Evolutionary conservation across 441 rosid species (phyloP).

Genomic region (Corymbia citriodora): DNA sequence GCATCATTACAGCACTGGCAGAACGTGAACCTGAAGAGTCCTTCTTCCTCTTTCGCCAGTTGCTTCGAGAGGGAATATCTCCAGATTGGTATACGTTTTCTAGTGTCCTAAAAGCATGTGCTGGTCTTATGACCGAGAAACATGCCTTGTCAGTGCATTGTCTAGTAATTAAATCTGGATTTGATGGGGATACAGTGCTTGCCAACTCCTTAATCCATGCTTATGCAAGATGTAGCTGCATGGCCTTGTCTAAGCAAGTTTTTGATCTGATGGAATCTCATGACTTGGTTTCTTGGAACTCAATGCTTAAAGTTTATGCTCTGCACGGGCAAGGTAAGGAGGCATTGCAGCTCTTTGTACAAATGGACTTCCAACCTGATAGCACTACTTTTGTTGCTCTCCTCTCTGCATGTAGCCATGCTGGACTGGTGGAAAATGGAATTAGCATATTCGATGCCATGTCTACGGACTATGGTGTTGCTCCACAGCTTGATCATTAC

Average conservation of each 20-base stretch:
- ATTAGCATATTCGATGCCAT: constrained; percentile 44
- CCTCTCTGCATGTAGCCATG: constrained; percentile 81
- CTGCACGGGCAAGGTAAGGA: constrained; percentile 67
- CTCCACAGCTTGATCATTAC: constrained; percentile 66
- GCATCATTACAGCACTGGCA: constrained; percentile 62
- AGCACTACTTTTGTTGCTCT: constrained; percentile 65
- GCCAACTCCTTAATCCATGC: constrained; percentile 72
- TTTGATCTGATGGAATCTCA: constrained; percentile 43
- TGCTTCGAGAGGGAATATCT: constrained; percentile 28
- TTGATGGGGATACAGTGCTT: constrained; percentile 43
- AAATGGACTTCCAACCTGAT: constrained; percentile 57
- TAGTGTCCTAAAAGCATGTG: constrained; percentile 73
- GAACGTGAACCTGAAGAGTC: constrained; percentile 55
- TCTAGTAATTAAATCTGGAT: constrained; percentile 49
- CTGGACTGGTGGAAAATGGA: constrained; percentile 71
- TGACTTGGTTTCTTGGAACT: constrained; percentile 71
- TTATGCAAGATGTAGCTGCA: constrained; percentile 60
- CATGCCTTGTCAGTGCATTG: constrained; percentile 52
- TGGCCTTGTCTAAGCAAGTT: constrained; percentile 48
- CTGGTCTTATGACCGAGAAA: constrained; percentile 53
- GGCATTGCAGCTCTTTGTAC: constrained; percentile 37
- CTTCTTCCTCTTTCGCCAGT: constrained; percentile 47
- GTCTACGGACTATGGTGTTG: constrained; percentile 30
- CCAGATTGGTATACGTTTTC: constrained; percentile 81
- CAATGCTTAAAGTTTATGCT: constrained; percentile 67